Percentiles rank a stretch among this genome's conserved stretches.
These are phyloP conservation scores for Pleurostoma richardsiae DNA, from an alignment of 2,329 filamentous ascomycete genomes.

Conservation along the genomic window DNA sequence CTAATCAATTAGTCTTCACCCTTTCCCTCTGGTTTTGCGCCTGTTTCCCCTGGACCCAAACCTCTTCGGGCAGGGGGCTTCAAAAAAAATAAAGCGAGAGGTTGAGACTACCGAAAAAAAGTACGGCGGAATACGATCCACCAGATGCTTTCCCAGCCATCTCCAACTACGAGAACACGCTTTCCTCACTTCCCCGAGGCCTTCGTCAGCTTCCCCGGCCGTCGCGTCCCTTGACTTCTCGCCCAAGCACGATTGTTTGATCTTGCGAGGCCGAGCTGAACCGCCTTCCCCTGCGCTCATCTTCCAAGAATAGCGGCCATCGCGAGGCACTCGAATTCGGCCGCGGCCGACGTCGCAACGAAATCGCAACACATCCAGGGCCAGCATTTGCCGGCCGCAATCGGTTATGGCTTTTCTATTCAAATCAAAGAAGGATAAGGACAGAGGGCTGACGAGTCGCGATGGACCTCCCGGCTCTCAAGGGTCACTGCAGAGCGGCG, in stretches of 20 bases:
- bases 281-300: no score
- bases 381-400: conserved; percentile 6
- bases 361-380: neutral
- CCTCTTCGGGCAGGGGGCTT: neutral
- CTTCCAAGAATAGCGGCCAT: no score
- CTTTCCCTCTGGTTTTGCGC: neutral
- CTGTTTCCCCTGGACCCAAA: neutral
- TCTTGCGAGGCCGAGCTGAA: no score
- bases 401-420: conserved; percentile 73
- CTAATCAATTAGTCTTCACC: neutral
- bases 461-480: conserved; percentile 42
- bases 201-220: neutral
- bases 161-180: conserved; percentile 28
- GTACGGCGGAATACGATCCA: conserved; percentile 18
- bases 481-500: conserved; percentile 43
- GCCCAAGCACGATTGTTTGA: neutral
- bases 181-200: conserved; percentile 12
- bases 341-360: neutral
- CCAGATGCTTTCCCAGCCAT: conserved; percentile 41
- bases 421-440: conserved; percentile 74
- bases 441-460: conserved; percentile 51
- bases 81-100: conserved; percentile 30
- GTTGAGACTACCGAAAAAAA: conserved; percentile 21
- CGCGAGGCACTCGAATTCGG: no score
- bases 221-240: neutral